Conservation (phyloP, 2,329 filamentous ascomycete genomes). For the Eutypa lata region DNA sequence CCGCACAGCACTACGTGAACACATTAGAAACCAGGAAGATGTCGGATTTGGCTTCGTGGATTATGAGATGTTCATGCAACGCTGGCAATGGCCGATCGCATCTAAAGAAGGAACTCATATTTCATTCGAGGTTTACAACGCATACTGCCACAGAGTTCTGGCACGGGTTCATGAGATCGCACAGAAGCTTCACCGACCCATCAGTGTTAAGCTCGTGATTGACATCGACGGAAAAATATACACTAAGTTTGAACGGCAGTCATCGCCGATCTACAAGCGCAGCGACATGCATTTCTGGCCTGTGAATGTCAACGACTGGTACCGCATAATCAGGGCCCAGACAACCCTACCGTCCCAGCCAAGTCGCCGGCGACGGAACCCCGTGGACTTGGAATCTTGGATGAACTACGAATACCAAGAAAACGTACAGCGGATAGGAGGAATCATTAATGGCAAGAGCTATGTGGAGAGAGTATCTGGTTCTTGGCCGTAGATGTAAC, state of each 20-base stretch:
- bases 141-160: background rate
- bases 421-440: no score
- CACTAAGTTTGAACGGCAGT: background rate
- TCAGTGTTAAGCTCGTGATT: background rate
- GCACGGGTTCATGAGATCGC: background rate
- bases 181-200: background rate
- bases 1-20: background rate
- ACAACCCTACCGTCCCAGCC: no score
- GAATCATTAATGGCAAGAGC: no score
- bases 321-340: no score
- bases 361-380: no score
- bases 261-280: background rate
- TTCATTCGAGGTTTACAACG: background rate
- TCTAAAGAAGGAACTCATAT: background rate
- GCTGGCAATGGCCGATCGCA: background rate
- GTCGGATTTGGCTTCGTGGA: background rate
- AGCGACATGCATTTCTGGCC: background rate
- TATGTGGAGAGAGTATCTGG: no score
- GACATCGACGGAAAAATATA: background rate
- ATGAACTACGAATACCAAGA: no score
- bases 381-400: no score
- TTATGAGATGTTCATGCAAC: background rate
- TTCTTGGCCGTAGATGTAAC: no score
- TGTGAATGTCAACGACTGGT: no score
- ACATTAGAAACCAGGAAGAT: background rate